Evolutionary conservation across 306 rosid genomes (phyloP).

Genomic region (Clitoria ternatea): DNA sequence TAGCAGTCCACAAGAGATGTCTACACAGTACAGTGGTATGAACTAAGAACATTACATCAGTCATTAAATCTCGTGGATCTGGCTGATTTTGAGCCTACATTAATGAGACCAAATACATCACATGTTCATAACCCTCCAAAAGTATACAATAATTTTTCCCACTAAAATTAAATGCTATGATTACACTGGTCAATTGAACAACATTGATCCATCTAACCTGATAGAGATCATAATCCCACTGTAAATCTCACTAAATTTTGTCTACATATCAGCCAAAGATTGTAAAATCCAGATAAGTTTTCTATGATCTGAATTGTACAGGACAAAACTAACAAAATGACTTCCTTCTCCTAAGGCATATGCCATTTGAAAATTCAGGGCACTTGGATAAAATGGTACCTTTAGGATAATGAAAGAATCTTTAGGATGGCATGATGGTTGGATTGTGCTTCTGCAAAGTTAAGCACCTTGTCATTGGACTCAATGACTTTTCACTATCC

Average conservation of each 20-base stretch:
- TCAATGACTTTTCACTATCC: background rate
- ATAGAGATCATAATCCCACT: background rate
- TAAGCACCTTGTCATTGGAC: background rate
- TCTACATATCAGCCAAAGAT: background rate
- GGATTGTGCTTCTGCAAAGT: slow-evolving; percentile 17
- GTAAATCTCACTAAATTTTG: background rate
- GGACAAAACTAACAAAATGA: background rate
- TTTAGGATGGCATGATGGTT: background rate
- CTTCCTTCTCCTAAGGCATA: background rate
- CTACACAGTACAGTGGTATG: background rate
- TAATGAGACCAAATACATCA: slow-evolving; percentile 5
- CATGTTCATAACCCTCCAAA: background rate
- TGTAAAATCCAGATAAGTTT: background rate
- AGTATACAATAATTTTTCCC: background rate
- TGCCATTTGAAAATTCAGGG: background rate
- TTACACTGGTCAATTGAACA: background rate
- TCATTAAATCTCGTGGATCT: background rate
- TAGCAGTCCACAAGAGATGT: background rate
- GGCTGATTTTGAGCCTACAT: background rate
- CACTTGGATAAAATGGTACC: slow-evolving; percentile 3
- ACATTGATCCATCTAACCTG: background rate
- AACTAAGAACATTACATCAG: background rate
- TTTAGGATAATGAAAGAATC: slow-evolving; percentile 5
- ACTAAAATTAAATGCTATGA: background rate
- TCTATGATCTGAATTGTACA: background rate